Evolutionary conservation across 2,329 filamentous ascomycete genomes (phyloP).

Genomic region (Herpotrichia juniperi): DNA sequence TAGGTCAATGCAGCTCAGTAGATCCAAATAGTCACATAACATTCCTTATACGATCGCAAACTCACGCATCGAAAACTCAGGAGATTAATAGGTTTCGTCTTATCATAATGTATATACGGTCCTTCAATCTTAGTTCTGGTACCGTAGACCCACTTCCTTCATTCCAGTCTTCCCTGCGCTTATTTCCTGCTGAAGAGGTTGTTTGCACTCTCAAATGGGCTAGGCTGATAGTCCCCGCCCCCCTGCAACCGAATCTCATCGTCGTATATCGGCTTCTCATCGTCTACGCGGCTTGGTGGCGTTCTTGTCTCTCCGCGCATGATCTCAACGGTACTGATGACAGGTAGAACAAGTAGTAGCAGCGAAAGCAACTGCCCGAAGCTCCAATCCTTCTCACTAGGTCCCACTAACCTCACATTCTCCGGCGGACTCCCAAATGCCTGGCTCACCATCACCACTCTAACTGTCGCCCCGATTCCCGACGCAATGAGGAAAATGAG

Average conservation of each 20-base stretch:
- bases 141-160: not conserved
- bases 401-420: constrained; percentile 55
- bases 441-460: constrained; percentile 64
- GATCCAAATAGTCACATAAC: no score
- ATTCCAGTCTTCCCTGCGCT: not conserved
- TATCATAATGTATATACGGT: not conserved
- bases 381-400: constrained; percentile 64
- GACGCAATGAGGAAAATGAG: constrained; percentile 59
- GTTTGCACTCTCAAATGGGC: constrained; percentile 47
- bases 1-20: no score
- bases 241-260: constrained; percentile 38
- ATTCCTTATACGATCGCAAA: no score
- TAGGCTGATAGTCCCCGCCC: constrained; percentile 55
- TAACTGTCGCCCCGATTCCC: constrained; percentile 63
- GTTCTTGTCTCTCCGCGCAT: constrained; percentile 57
- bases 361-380: constrained; percentile 68
- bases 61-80: no score
- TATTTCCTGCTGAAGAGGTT: constrained; percentile 23
- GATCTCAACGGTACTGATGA: constrained; percentile 67
- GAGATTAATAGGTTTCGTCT: not conserved
- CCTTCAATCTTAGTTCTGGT: not conserved
- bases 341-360: constrained; percentile 64
- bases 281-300: constrained; percentile 49
- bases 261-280: constrained; percentile 30
- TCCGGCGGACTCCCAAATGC: constrained; percentile 62